Evolutionary conservation across 2,329 filamentous ascomycete genomes (phyloP), one percentile per base, ranked within the genome.

Genomic region (Phyllosticta capitalensis): DNA sequence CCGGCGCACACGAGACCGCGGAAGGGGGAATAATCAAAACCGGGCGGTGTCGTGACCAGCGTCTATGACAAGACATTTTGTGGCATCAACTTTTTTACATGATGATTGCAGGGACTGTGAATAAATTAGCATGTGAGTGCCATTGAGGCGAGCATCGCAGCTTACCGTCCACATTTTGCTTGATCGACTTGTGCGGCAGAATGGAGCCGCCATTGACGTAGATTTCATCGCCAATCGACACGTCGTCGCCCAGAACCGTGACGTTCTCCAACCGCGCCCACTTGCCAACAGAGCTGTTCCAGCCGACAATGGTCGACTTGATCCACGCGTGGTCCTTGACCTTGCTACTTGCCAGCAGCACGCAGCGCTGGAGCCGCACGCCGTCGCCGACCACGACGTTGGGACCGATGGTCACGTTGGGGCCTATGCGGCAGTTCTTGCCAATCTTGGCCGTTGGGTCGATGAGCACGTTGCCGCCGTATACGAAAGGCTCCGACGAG

Each of bases 241-340:
- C 92, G 72, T 99, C 92, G 77, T 99, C 94, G 66, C 92, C 94
- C 20, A 99, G 83, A 58, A 99, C 92, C n/a, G 90, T 92, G 50
- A 97, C 92, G 71, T 99, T 99, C 82, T 99, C 94, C 64, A 97
- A 81, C 66, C 92, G 88, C 61, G 92, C 92, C 92, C 92, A 99
- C 72, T 88, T 89, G 71, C 92, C 92, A 60, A 99, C 90, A 38
- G 85, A 88, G 79, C 90, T 95, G 83, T 96, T 96, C 92, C 92
- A 99, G 70, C 92, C 92, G 57, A 97, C 91, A 74, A 99, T 97
- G 68, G 92, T 94, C 73, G 89, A 95, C 85, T 97, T 97, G 75
- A 99, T 84, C 92, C 92, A 97, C 54, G 94, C 94, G 74, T 99
- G 92, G 73, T 99, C 94, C 83, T 96, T 96, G 76, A 96, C 87